Conservation (phyloP, 2,329 filamentous ascomycete species). For the Trichoderma asperellum region DNA sequence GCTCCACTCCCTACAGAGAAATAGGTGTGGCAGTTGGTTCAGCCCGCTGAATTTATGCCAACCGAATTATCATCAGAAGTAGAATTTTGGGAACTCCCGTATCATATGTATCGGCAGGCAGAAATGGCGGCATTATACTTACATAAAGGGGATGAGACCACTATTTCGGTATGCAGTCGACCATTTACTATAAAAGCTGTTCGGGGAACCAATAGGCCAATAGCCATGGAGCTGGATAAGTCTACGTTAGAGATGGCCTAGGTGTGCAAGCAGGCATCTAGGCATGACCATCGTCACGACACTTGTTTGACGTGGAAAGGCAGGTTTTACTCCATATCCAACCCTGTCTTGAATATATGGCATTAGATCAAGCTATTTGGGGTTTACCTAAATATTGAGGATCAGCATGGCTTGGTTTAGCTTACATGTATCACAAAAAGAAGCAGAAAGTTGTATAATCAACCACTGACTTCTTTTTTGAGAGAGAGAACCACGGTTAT, state of each 20-base stretch:
- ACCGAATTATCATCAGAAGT: background rate
- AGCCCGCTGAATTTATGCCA: conserved; percentile 9
- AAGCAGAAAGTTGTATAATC: conserved; percentile 34
- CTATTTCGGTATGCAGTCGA: background rate
- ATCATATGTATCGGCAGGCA: conserved; percentile 6
- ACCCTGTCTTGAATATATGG: conserved; percentile 8
- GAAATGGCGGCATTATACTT: conserved; percentile 5
- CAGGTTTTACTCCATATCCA: background rate
- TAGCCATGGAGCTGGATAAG: background rate
- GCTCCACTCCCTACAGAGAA: background rate
- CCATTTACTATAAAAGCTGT: background rate
- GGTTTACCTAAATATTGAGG: background rate
- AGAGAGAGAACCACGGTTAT: background rate
- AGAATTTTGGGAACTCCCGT: background rate
- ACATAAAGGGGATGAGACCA: conserved; percentile 5
- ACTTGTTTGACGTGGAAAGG: background rate
- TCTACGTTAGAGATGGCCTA: background rate
- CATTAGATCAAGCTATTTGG: conserved; percentile 6
- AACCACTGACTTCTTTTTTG: conserved; percentile 26
- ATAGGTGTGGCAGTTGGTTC: conserved; percentile 5
- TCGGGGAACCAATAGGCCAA: conserved; percentile 6
- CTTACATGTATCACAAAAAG: background rate
- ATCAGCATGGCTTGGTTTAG: background rate
- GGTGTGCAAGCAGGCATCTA: background rate
- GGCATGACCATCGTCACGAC: conserved; percentile 20